A percentile compares a stretch with the other conserved stretches of the same genome.
Conservation (phyloP, 768 basidiomycete species). For the Leucosporidium yakuticum region DNA sequence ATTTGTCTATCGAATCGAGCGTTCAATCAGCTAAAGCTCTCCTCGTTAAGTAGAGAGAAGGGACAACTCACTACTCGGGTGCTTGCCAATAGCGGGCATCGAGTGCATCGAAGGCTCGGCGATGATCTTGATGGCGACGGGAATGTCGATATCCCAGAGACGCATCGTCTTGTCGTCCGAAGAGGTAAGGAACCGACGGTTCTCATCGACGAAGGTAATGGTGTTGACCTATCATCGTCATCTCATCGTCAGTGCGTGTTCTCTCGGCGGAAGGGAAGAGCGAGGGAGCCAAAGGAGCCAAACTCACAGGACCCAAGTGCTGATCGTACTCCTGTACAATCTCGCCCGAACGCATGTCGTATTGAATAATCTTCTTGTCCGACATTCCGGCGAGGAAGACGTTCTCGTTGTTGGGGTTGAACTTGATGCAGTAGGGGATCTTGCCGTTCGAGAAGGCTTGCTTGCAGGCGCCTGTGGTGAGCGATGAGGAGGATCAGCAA, state of each 20-base stretch:
- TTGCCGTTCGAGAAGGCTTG: slow-evolving; percentile 97
- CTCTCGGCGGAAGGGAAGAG: not conserved
- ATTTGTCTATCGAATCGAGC: slow-evolving; percentile 60
- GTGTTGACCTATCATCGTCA: slow-evolving; percentile 54
- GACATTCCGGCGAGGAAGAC: slow-evolving; percentile 98
- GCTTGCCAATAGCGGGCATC: slow-evolving; percentile 94
- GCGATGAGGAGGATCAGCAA: not conserved
- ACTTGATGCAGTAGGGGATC: slow-evolving; percentile 89
- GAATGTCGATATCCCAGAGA: slow-evolving; percentile 97
- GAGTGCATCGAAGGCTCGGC: slow-evolving; percentile 99
- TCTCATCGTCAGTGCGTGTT: too few species aligned
- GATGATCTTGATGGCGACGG: slow-evolving; percentile 98
- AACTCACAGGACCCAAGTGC: slow-evolving; percentile 82
- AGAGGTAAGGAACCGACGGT: slow-evolving; percentile 92
- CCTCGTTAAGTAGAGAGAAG: slow-evolving; percentile 3
- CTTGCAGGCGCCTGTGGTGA: slow-evolving; percentile 64
- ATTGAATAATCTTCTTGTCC: slow-evolving; percentile 98
- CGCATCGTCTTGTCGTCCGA: slow-evolving; percentile 99
- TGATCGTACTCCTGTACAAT: slow-evolving; percentile 98
- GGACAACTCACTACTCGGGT: slow-evolving; percentile 75
- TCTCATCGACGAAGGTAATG: slow-evolving; percentile 98
- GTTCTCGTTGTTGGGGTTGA: slow-evolving; percentile 95
- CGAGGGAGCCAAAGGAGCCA: too few species aligned
- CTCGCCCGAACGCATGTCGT: slow-evolving; percentile 89
- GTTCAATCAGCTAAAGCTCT: slow-evolving; percentile 2